These are phyloP conservation scores for Ophiostoma angusticollis DNA, from an alignment of 2,329 filamentous ascomycete species.

Conservation along the genomic window DNA sequence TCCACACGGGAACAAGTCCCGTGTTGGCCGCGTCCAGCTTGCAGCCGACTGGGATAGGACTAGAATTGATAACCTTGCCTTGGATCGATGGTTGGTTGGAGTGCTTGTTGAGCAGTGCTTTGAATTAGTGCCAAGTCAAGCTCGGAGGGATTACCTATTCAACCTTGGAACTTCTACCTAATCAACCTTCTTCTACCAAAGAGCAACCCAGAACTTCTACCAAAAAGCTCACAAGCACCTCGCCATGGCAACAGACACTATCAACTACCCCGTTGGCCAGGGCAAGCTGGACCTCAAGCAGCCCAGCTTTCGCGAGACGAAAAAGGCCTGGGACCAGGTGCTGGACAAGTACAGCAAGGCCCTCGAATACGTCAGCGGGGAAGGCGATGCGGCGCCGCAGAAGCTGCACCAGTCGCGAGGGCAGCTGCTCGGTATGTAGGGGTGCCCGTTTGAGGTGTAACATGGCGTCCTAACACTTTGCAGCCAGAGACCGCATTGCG, in stretches of 20 bases:
- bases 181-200: not conserved
- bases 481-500: not conserved
- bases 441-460: not conserved
- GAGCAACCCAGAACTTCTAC: too few species aligned
- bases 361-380: not conserved
- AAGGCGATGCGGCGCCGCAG: not conserved
- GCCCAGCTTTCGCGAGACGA: not conserved
- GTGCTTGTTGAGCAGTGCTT: too few species aligned
- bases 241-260: not conserved
- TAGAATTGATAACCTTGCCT: not conserved
- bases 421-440: not conserved
- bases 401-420: constrained; percentile 1
- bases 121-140: too few species aligned
- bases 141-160: not conserved
- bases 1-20: too few species aligned
- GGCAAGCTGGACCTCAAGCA: not conserved
- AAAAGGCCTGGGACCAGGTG: not conserved
- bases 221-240: too few species aligned
- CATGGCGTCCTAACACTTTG: not conserved
- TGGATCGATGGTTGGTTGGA: too few species aligned
- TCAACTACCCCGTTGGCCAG: not conserved
- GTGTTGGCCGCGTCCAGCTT: too few species aligned
- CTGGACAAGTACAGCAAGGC: not conserved
- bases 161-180: not conserved
- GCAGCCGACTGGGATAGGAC: too few species aligned